Evolutionary conservation across 805 yeast species (phyloP).

Genomic region (Saturnispora bothae): DNA sequence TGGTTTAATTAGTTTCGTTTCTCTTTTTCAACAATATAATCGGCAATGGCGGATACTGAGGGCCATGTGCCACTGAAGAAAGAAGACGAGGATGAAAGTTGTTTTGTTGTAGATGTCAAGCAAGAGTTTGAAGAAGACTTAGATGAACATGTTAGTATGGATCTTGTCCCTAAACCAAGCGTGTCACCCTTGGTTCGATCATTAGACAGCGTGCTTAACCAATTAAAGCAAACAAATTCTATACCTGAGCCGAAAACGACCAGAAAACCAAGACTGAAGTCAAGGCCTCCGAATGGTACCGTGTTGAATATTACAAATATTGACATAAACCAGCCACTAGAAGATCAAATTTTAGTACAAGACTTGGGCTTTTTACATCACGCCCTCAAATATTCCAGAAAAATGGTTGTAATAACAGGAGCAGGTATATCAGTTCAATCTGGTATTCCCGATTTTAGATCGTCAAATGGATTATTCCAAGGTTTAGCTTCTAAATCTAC

Average conservation of each 20-base stretch:
- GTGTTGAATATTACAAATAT: constrained; percentile 29
- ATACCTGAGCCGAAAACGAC: constrained; percentile 12
- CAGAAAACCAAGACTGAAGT: constrained; percentile 36
- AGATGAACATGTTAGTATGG: not conserved
- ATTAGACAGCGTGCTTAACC: constrained; percentile 2
- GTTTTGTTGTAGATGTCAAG: not conserved
- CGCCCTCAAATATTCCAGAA: constrained; percentile 44
- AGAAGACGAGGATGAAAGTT: not conserved
- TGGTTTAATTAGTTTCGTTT: not conserved
- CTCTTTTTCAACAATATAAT: not conserved
- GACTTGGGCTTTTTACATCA: constrained; percentile 42
- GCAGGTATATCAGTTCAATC: constrained; percentile 89
- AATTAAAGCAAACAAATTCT: constrained; percentile 6
- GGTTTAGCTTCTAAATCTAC: constrained; percentile 32
- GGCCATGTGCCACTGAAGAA: no score
- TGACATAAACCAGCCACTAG: constrained; percentile 20
- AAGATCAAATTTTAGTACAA: constrained; percentile 28
- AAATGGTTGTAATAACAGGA: constrained; percentile 63
- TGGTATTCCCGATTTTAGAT: constrained; percentile 74
- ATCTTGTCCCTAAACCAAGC: not conserved
- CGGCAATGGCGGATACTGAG: no score
- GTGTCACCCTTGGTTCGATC: not conserved
- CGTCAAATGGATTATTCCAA: constrained; percentile 66
- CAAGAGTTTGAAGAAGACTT: not conserved
- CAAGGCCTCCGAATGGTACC: constrained; percentile 38